Base-by-base conservation (phyloP, 2,329 filamentous ascomycete species). In the Aureobasidium sp. region DNA sequence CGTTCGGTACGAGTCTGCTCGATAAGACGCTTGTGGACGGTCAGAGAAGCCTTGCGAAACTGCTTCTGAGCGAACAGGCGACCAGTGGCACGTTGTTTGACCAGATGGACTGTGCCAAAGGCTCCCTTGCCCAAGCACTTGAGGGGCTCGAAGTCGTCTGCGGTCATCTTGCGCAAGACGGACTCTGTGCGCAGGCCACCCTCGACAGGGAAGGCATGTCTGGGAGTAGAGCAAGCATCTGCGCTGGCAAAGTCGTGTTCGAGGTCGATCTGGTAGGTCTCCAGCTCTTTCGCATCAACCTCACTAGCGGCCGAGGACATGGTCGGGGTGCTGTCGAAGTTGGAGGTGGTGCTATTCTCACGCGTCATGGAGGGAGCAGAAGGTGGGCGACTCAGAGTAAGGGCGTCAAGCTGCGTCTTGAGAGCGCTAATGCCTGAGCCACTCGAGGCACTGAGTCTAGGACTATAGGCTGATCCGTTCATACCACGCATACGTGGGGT, bases 1-100 rank as follows among this genome's bases (percentile, higher is more conserved):
- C 94, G 89, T 78, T 99, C 94, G 2, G 93, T 97, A 81, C 95
- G 96, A 62, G 94, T 97, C 78, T 97, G 94, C 77, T 97, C 92
- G 56, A 99, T 85, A 35, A 97, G 83, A 73, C 92, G 91, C 81
- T 96, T 97, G 76, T 97, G 92, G 42, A 99, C 90, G 0, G 92
- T 91, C 58, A 99, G 79, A 9, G 91, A 96, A 0, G 95, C 94
- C 77, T 99, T 99, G 74, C 93, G 94, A 77, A 99, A 94, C 76
- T 97, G 93, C 79, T 99, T 99, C 78, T 99, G 95, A 0, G 94
- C 95, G 71, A 92, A 99, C 5, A 99, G 83, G 47, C 90, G 87
- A 45, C 94, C 94, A 1, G 92, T 97, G 33, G 85, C 78, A 56
- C 85, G 85, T 77, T 99, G 93, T 76, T 92, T 94, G 64, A 99